Base-by-base conservation (phyloP, 768 basidiomycete genomes). In the Cyclocybe aegerita region DNA sequence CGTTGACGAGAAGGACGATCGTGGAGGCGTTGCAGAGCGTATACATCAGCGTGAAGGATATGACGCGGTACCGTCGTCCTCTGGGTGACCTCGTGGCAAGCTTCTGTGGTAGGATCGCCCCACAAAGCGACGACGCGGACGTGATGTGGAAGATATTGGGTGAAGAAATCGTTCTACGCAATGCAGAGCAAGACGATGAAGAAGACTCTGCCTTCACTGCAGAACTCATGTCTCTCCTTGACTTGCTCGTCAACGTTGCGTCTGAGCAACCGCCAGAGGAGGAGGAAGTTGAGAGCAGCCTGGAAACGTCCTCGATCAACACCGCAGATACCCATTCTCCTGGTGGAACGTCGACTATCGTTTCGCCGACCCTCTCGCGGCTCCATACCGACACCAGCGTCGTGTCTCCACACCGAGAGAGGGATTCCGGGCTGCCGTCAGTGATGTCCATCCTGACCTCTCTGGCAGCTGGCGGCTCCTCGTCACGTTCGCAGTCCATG, bases 1-100 rank as follows among this genome's bases (percentile, higher is more conserved):
- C 82, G 0, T 52, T 74, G 12, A 86, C 88, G 3, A 71, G 85
- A 15, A 60, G 70, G 34, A 78, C 80, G 12, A 70, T 84, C 45
- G 78, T 89, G 73, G 71, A 77, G 14, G 71, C 79, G 2, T 68
- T 91, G 32, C 72, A 81, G 48, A 64, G 62, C 8, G 81, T 83
- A 2, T 88, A 87, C 57, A 79, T 83, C 10, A 79, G 78, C 30
- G 76, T 91, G 35, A 82, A 77, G 60, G 89, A 90, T 54, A 85
- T 90, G 73, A 78, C 75, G 31, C 68, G 70, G 9, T 88, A 90
- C 63, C 75, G 89, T 36, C 72, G 74, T 46, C 72, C 73, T 0
- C 64, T 81, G 14, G 77, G 73, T 0, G 73, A 80, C 45, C 65
- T 88, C 32, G 76, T 88, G 0, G 75, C 79, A 64, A 70, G 73